Base-by-base conservation (phyloP, 305 asterid genomes). In the Coffea humblotiana region DNA sequence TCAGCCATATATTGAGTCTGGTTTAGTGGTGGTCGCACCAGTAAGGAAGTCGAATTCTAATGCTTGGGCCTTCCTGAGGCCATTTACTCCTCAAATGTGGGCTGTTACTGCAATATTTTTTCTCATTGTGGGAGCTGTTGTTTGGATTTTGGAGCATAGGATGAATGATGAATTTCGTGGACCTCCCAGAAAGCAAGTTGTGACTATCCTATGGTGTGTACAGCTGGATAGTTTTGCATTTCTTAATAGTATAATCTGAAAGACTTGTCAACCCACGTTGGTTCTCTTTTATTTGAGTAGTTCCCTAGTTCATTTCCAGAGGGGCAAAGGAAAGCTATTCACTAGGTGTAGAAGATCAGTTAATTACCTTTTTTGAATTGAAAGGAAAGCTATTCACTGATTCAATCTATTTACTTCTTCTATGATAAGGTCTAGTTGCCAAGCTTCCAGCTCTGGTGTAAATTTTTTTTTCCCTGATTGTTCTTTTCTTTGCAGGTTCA, bases 1-100 rank as follows among this genome's bases (percentile, higher is more conserved):
- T n/a, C 97, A 90, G 79, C 97, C 97, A 0, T 92, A 81, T 75
- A 82, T 89, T 4, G 91, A 89, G 81, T 92, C 93, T 6, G 97
- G 97, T 37, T 86, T 92, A 25, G 97, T 92, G 76, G 93, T 91
- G 10, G 90, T 91, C 48, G 90, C 86, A 9, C 90, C 94, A 0
- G 77, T 82, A 64, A 80, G 78, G 83, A 85, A 82, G 78, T 49
- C 71, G 79, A 72, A 79, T 37, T 83, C 94, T 51, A 80, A 64
- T 65, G 78, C 87, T 60, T 90, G 91, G 92, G 89, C 91, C 12
- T 91, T 91, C 83, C 77, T 89, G 45, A 80, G 84, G 29, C 94
- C 94, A 15, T 88, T 90, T 61, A 82, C 85, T 69, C 84, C 74
- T 68, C 51, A 18, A 74, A 86, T 90, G 92, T 90, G 94, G 94